Percentiles rank a stretch among this genome's conserved stretches.
phyloP scores from a whole-genome alignment of 139 green algal genomes.

The Zygnema circumcarinatum region DNA sequence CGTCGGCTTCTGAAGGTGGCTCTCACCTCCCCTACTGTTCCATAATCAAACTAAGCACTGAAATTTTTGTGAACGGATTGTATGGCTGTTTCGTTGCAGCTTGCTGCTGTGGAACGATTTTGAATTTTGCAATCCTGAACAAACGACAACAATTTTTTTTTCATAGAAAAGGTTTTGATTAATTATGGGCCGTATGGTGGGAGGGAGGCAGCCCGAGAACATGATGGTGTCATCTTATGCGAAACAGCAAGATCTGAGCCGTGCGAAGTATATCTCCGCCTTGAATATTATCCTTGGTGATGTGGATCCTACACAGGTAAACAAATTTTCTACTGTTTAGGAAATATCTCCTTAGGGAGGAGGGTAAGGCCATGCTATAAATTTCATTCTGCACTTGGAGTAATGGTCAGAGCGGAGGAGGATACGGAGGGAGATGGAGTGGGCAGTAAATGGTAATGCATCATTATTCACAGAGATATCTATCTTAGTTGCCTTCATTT shows the following conservation, averaged over 20 bases:
- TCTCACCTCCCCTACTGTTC: neutral
- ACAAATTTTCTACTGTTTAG: no score
- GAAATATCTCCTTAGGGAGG: no score
- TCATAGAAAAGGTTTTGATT: neutral
- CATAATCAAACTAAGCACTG: no score
- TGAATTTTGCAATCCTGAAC: neutral
- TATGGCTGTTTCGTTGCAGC: neutral
- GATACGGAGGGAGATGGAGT: neutral
- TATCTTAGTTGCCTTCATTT: no score
- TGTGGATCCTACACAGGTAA: slow-evolving; percentile 80
- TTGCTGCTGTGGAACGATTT: neutral
- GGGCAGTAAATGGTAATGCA: neutral
- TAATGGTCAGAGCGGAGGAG: neutral
- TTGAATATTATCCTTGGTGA: slow-evolving; percentile 97
- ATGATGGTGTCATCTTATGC: slow-evolving; percentile 94
- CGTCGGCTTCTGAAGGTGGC: slow-evolving; percentile 67
- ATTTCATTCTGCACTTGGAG: neutral
- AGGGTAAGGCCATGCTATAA: slow-evolving; percentile 18
- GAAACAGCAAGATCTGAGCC: slow-evolving; percentile 71
- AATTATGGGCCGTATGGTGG: no score
- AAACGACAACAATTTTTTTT: neutral
- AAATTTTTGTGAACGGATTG: no score
- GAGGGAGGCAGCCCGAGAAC: slow-evolving; percentile 95
- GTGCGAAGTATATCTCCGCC: slow-evolving; percentile 94
- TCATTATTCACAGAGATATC: neutral